Base-by-base conservation (phyloP, 1,284 basidiomycete species). In the Porodaedalea pini region DNA sequence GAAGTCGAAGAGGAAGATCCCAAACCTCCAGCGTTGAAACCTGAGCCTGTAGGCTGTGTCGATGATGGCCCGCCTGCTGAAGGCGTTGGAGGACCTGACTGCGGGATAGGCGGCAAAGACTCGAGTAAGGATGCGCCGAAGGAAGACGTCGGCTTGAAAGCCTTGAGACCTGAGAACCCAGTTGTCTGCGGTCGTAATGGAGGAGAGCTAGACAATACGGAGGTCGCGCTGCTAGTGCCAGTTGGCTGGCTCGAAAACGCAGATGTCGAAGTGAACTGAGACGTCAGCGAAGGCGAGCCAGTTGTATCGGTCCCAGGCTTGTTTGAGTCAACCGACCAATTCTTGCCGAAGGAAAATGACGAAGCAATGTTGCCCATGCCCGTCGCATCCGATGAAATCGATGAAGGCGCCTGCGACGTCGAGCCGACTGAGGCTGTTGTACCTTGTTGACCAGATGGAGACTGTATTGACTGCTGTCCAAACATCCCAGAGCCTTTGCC, bases 131-230 rank as follows among this genome's bases (percentile, higher is more conserved):
- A 82, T 37, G 89, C 85, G 32, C 94, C 94, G 69, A 98, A 98
- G 31, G 84, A 88, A 1, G 89, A 92, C 0, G 89, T 83, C 1
- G 94, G 94, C 70, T 95, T 94, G 81, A 98, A 98, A 1, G 91
- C 80, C 71, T 92, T 94, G 63, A 97, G 73, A 1, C 87, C 89
- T 25, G 79, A 76, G 64, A 88, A 92, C 0, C 94, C 94, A 1
- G 94, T 97, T 37, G 77, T 69, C 66, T 97, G 94, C 0, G 90
- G 75, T 65, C 85, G 83, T 5, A 94, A 63, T 4, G 77, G 70
- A 19, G 70, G 66, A 3, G 69, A 64, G 43, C 66, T 66, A 2
- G 71, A 70, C 2, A 69, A 65, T 0, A 66, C 60, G 27, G 65
- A 65, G 13, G 63, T 61, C 27, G 63, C 63, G 21, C 57, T 68